Conservation (phyloP, 768 basidiomycete species). For the Naganishia antarctica region DNA sequence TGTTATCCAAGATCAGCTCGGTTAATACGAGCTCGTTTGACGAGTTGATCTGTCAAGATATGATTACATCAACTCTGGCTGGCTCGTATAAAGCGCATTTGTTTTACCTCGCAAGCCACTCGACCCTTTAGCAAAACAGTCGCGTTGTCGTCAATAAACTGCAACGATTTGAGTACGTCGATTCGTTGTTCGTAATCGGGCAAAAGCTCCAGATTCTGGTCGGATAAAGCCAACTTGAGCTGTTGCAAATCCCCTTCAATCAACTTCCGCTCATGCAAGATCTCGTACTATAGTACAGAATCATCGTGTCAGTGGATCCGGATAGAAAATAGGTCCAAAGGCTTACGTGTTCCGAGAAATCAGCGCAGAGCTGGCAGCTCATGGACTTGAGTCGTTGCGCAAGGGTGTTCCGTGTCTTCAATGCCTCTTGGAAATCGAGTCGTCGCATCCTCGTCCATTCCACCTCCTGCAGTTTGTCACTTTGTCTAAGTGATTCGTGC, state of each 20-base stretch:
- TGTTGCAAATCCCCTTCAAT: slow-evolving; percentile 68
- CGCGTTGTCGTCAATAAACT: slow-evolving; percentile 91
- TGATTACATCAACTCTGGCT: background rate
- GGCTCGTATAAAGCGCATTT: background rate
- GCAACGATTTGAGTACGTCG: slow-evolving; percentile 78
- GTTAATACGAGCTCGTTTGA: slow-evolving; percentile 95
- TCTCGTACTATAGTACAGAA: slow-evolving; percentile 59
- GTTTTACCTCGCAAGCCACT: slow-evolving; percentile 87
- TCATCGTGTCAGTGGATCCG: background rate
- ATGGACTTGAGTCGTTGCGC: slow-evolving; percentile 52
- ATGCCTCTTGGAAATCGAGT: slow-evolving; percentile 81
- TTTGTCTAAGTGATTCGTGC: slow-evolving; percentile 53
- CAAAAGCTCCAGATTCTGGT: slow-evolving; percentile 91
- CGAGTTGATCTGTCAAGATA: slow-evolving; percentile 77
- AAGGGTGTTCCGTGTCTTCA: slow-evolving; percentile 60
- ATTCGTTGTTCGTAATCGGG: slow-evolving; percentile 96
- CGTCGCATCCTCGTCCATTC: slow-evolving; percentile 74
- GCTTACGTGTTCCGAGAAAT: slow-evolving; percentile 74
- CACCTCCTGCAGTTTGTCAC: slow-evolving; percentile 61
- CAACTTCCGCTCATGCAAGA: slow-evolving; percentile 69
- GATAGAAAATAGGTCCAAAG: background rate
- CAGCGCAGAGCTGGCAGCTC: slow-evolving; percentile 59
- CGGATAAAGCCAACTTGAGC: slow-evolving; percentile 80
- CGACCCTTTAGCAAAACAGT: slow-evolving; percentile 93
- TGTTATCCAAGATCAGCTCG: slow-evolving; percentile 93